These are phyloP conservation scores for Rhodotorula kratochvilovae DNA, from an alignment of 768 basidiomycete species.

Conservation along the genomic window DNA sequence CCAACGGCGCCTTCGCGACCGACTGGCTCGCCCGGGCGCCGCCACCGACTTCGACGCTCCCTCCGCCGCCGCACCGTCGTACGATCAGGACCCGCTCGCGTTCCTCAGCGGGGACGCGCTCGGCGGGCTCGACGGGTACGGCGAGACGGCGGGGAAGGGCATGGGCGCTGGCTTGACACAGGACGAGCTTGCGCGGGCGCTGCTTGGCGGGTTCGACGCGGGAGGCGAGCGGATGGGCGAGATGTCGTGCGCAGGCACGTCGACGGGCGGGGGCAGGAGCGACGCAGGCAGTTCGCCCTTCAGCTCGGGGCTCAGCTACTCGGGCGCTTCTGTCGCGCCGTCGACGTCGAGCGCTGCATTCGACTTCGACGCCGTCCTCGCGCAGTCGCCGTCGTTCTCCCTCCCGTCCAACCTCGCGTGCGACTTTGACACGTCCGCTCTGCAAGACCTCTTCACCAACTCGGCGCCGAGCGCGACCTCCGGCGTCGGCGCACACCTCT, in stretches of 20 bases:
- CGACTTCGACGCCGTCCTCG: conserved; percentile 3
- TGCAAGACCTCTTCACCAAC: conserved; percentile 8
- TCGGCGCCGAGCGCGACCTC: neutral
- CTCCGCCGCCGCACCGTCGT: neutral
- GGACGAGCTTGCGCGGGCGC: neutral
- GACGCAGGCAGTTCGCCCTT: neutral
- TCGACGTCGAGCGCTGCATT: neutral
- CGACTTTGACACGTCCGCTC: conserved; percentile 7
- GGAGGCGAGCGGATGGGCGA: neutral
- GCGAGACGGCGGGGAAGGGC: no score
- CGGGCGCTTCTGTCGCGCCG: neutral
- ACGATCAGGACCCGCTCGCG: neutral
- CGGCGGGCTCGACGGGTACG: neutral
- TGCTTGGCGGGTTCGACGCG: neutral
- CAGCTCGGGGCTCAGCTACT: neutral
- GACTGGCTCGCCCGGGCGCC: neutral
- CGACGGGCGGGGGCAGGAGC: neutral
- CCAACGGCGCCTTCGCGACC: neutral
- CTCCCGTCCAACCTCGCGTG: neutral
- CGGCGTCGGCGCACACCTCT: neutral
- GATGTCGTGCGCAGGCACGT: neutral
- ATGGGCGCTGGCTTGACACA: neutral
- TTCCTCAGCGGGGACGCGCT: neutral
- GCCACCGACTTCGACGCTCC: neutral
- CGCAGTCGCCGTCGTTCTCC: neutral